Conservation (phyloP, 495 filamentous ascomycete species). For the Patellaria atrata region DNA sequence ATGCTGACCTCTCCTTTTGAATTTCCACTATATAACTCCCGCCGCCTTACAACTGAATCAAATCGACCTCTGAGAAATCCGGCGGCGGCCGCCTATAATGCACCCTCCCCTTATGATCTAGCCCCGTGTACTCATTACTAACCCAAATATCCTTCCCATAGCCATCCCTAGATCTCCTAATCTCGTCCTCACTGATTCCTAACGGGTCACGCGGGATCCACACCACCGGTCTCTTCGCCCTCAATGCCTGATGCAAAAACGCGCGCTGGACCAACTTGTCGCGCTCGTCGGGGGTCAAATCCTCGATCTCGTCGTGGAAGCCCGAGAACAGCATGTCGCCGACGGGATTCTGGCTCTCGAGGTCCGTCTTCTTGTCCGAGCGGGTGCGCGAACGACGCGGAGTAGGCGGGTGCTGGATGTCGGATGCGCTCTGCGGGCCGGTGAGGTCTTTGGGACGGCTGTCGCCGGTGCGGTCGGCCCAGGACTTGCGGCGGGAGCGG, state of each 20-base stretch:
- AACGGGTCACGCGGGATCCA: conserved; percentile 93
- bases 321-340: conserved; percentile 74
- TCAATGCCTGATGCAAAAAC: conserved; percentile 80
- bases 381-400: conserved; percentile 13
- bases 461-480: conserved; percentile 20
- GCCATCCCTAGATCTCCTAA: conserved; percentile 56
- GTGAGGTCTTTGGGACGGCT: conserved; percentile 12
- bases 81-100: conserved; percentile 79
- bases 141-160: conserved; percentile 83
- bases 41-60: conserved; percentile 66
- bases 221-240: conserved; percentile 71
- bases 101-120: conserved; percentile 74
- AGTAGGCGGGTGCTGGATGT: conserved; percentile 8
- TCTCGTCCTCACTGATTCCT: conserved; percentile 84
- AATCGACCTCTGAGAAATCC: conserved; percentile 81
- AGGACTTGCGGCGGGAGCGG: conserved; percentile 10
- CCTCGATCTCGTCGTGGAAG: conserved; percentile 83
- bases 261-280: conserved; percentile 76
- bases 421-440: background rate
- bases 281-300: conserved; percentile 80
- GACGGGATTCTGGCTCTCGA: conserved; percentile 55
- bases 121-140: conserved; percentile 75
- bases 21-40: too few species aligned
- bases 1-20: too few species aligned
- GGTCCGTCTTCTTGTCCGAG: conserved; percentile 31